These are phyloP conservation scores for Lactarius akahatsu DNA, from an alignment of 768 basidiomycete species.

Conservation along the genomic window DNA sequence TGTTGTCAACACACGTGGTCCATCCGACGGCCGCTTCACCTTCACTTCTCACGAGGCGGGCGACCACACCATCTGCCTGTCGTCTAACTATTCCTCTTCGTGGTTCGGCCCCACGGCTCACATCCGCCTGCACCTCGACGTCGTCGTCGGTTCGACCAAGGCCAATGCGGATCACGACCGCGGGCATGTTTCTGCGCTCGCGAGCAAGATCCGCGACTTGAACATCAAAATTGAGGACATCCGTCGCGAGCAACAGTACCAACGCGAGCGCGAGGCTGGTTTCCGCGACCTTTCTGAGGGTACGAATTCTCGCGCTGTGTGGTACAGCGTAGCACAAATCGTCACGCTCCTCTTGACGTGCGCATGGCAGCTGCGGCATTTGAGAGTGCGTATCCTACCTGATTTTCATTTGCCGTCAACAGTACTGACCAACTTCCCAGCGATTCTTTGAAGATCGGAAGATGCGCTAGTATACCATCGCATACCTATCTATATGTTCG, in stretches of 20 bases:
- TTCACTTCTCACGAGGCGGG: constrained; percentile 97
- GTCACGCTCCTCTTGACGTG: constrained; percentile 80
- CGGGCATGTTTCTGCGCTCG: constrained; percentile 78
- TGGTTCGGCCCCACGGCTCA: constrained; percentile 81
- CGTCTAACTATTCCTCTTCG: constrained; percentile 76
- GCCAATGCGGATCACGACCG: constrained; percentile 86
- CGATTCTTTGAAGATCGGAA: constrained; percentile 87
- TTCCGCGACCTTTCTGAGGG: constrained; percentile 86
- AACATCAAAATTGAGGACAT: constrained; percentile 94
- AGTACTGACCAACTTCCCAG: constrained; percentile 38
- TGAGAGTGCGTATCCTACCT: constrained; percentile 58
- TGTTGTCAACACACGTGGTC: constrained; percentile 89
- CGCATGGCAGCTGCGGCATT: constrained; percentile 89
- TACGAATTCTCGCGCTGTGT: constrained; percentile 91
- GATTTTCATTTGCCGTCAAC: not conserved
- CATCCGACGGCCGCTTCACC: constrained; percentile 88
- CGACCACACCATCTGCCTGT: constrained; percentile 96
- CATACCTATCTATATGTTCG: constrained; percentile 23
- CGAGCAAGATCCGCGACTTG: constrained; percentile 83
- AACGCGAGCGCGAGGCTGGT: constrained; percentile 90
- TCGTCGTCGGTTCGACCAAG: constrained; percentile 86
- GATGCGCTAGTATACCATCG: constrained; percentile 49
- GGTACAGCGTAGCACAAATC: constrained; percentile 92
- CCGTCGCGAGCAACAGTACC: constrained; percentile 94
- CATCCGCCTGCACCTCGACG: constrained; percentile 92